phyloP scores from a whole-genome alignment of 441 rosid species.

The Pelargonium myrrhifolium region DNA sequence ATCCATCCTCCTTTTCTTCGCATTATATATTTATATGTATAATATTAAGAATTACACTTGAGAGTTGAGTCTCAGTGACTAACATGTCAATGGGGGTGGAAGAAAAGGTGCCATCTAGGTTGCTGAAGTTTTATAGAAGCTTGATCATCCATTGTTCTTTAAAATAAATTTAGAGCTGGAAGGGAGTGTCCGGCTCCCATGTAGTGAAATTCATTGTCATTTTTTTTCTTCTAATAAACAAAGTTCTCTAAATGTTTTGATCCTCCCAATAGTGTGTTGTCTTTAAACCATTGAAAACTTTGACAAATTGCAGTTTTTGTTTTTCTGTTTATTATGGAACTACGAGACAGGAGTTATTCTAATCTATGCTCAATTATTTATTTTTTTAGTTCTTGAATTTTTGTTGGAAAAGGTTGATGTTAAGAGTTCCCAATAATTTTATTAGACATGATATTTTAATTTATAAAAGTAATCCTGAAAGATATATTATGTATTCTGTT shows the following conservation, averaged over 20 bases:
- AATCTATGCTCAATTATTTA: too few relatives aligned
- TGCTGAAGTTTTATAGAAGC: not conserved
- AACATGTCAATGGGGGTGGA: not conserved
- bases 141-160: not conserved
- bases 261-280: not conserved
- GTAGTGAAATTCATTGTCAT: not conserved
- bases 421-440: too few relatives aligned
- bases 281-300: too few relatives aligned
- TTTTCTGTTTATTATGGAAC: too few relatives aligned
- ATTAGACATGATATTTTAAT: not conserved
- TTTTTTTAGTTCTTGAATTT: too few relatives aligned
- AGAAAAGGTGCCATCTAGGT: conserved; percentile 4
- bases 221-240: not conserved
- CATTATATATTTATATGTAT: too few relatives aligned
- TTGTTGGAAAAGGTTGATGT: too few relatives aligned
- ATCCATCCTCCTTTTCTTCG: too few relatives aligned
- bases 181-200: not conserved
- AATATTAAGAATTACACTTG: not conserved
- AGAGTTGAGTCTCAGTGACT: not conserved
- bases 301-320: too few relatives aligned
- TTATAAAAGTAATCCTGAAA: not conserved
- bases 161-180: not conserved
- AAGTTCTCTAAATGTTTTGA: not conserved
- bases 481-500: not conserved
- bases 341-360: too few relatives aligned